Base-by-base conservation (phyloP, 192 early-diverging fungal genomes). In the Linnemannia zychae region DNA sequence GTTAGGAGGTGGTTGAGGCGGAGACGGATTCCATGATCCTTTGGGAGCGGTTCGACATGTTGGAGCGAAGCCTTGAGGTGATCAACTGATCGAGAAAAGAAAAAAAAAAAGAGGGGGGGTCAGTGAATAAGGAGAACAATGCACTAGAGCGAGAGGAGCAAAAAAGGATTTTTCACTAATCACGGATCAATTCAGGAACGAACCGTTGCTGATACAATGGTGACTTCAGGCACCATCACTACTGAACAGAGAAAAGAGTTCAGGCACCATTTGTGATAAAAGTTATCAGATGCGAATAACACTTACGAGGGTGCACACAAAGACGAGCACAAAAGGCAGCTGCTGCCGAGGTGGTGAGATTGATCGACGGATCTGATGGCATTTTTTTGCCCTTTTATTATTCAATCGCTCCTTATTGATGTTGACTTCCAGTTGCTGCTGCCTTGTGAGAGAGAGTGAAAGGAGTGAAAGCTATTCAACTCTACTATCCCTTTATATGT, bases 251-350 rank as follows among this genome's bases (percentile, higher is more conserved):
- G n/a, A n/a, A n/a, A n/a, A n/a, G n/a, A n/a, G n/a, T n/a, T n/a
- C 22, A 24, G n/a, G n/a, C 52, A 57, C 52, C n/a, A 24, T 52
- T n/a, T n/a, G n/a, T n/a, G n/a, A n/a, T n/a, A n/a, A n/a, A 24
- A 7, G 2, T 24, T 9, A 57, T 57, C 53, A 57, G 28, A 47
- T 37, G 11, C 18, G 15, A 33, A 31, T 22, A 1, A 63, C 9
- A 20, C 71, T 83, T 83, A 83, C 81, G 74, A 46, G 81, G 81
- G 53, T 83, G 81, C 31, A 83, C 81, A 74, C 77, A 60, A 28
- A 83, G 53, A 38, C 81, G 72, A 53, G 81, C 81, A 37, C 76
- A 83, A 33, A 83, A 78, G 53, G 81, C 81, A 36, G 81, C 81
- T 40, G 76, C 67, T 38, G 81, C 76, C 18, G 81, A 77, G 20